Percentiles rank a stretch among this genome's conserved stretches.
Conservation (phyloP, 805 yeast genomes). For the Cyberlindnera veronae region DNA sequence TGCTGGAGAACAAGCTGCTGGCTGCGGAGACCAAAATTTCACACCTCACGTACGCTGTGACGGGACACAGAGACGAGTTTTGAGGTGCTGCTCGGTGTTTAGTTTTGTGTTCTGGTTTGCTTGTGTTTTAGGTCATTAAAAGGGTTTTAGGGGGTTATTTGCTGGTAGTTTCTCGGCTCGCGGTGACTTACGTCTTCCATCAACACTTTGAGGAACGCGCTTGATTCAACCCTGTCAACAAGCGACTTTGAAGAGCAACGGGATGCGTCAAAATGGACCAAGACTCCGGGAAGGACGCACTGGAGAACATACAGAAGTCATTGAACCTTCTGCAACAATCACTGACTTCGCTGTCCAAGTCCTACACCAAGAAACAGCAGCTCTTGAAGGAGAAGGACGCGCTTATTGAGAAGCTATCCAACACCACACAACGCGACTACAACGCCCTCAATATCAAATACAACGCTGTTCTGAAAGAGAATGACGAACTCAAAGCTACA, state of each 20-base stretch:
- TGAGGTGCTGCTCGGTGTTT: background rate
- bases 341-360: too few relatives aligned
- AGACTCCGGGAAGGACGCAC: too few relatives aligned
- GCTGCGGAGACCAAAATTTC: conserved; percentile 22
- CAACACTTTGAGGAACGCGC: too few relatives aligned
- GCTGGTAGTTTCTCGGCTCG: too few relatives aligned
- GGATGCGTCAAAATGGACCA: too few relatives aligned
- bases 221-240: too few relatives aligned
- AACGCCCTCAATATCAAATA: conserved; percentile 8
- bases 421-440: conserved; percentile 1
- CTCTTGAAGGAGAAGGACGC: background rate
- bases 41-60: conserved; percentile 17
- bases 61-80: conserved; percentile 4
- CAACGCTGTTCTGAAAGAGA: conserved; percentile 4
- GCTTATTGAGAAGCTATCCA: background rate
- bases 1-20: conserved; percentile 19
- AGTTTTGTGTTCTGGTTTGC: background rate
- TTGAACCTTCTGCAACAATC: too few relatives aligned
- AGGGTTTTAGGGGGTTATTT: too few relatives aligned
- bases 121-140: background rate
- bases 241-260: too few relatives aligned
- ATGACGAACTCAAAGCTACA: conserved; percentile 1
- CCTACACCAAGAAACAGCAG: background rate
- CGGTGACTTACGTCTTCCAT: too few relatives aligned
- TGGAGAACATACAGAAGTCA: too few relatives aligned